Percentiles rank a stretch among this genome's conserved stretches.
Evolutionary conservation across 805 yeast species (phyloP).

Genomic region (Nakazawaea ishiwadae): DNA sequence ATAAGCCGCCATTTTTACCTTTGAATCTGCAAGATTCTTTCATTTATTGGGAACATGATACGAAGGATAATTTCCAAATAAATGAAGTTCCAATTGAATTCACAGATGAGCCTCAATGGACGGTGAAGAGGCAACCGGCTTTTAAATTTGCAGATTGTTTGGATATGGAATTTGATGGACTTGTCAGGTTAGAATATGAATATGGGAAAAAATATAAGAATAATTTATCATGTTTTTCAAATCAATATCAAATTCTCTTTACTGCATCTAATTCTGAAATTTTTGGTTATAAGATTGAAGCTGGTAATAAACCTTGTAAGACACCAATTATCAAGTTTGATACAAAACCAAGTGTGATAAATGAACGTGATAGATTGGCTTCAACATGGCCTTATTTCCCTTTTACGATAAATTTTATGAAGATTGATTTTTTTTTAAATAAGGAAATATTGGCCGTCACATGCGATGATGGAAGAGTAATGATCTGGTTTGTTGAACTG

Average conservation of each 20-base stretch:
- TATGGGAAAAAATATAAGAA: slow-evolving; percentile 35
- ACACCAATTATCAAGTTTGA: slow-evolving; percentile 30
- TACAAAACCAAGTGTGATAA: slow-evolving; percentile 35
- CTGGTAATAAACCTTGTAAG: slow-evolving; percentile 27
- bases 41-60: slow-evolving; percentile 25
- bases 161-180: slow-evolving; percentile 22
- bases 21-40: slow-evolving; percentile 26
- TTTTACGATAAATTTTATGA: slow-evolving; percentile 51
- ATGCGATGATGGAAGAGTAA: slow-evolving; percentile 49
- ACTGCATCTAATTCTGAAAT: slow-evolving; percentile 31
- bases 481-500: slow-evolving; percentile 31
- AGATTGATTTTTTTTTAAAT: slow-evolving; percentile 29
- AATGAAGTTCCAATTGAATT: neutral
- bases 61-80: slow-evolving; percentile 13
- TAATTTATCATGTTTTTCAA: slow-evolving; percentile 27
- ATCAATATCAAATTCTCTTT: slow-evolving; percentile 22
- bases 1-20: slow-evolving; percentile 19
- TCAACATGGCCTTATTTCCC: slow-evolving; percentile 53
- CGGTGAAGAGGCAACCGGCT: slow-evolving; percentile 29
- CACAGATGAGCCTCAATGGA: slow-evolving; percentile 18
- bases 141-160: slow-evolving; percentile 29
- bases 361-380: slow-evolving; percentile 33
- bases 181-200: slow-evolving; percentile 21
- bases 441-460: slow-evolving; percentile 43
- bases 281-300: slow-evolving; percentile 23